Conservation (phyloP, 441 rosid species). For the Erysimum pusillum region DNA sequence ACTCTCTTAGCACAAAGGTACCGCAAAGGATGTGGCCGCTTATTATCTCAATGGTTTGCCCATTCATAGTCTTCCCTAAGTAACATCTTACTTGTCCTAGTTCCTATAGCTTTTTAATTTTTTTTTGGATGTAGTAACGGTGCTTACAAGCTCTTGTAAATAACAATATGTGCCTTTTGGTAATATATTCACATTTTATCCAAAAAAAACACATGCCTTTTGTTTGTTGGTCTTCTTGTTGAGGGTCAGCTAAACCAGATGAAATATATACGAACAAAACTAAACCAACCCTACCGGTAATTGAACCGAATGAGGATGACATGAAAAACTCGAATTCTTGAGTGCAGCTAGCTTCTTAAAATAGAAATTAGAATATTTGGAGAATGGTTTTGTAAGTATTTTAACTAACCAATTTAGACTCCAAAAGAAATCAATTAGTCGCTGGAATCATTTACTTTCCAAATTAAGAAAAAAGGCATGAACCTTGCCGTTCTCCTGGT, state of each 20-base stretch:
- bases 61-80: too few relatives aligned
- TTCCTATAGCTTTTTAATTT: too few relatives aligned
- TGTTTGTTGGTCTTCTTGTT: neutral
- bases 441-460: neutral
- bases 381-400: neutral
- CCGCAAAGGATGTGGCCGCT: too few relatives aligned
- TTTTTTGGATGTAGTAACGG: too few relatives aligned
- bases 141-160: too few relatives aligned
- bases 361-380: constrained; percentile 10
- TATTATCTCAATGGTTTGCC: too few relatives aligned
- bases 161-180: too few relatives aligned
- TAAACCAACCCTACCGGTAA: neutral
- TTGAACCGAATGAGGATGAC: neutral
- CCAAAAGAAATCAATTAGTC: neutral
- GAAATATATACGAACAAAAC: neutral
- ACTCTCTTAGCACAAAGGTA: too few relatives aligned
- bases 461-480: constrained; percentile 37
- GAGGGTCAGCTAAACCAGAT: neutral
- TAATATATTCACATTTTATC: too few relatives aligned
- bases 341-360: neutral
- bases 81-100: too few relatives aligned
- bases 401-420: neutral
- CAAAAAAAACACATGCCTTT: neutral
- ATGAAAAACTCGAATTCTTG: neutral
- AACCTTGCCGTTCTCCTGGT: constrained; percentile 23